A percentile compares a stretch with the other conserved stretches of the same genome.
These are phyloP conservation scores for Pestalotiopsis fici DNA, from an alignment of 2,329 filamentous ascomycete genomes.

Conservation along the genomic window DNA sequence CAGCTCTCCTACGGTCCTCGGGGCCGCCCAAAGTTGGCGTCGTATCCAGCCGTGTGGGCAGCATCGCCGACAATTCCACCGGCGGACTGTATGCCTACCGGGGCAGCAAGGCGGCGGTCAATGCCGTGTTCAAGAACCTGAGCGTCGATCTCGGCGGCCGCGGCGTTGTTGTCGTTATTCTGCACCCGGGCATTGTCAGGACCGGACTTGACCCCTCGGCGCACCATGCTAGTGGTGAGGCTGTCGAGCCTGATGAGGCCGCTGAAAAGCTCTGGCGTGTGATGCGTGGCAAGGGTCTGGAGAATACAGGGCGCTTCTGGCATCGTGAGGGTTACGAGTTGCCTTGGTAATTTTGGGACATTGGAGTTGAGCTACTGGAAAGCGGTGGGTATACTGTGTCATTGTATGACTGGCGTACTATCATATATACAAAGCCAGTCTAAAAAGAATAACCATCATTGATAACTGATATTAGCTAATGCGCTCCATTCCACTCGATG, in stretches of 20 bases:
- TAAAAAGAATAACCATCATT: too few relatives aligned
- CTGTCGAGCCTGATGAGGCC: conserved; percentile 44
- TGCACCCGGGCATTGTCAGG: conserved; percentile 44
- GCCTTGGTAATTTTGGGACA: conserved; percentile 8
- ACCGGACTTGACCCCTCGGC: conserved; percentile 30
- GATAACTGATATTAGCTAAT: too few relatives aligned
- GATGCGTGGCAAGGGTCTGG: background rate
- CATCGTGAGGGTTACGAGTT: conserved; percentile 13
- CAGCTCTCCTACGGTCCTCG: conserved; percentile 33
- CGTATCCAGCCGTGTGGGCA: conserved; percentile 42
- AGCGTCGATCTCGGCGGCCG: conserved; percentile 39
- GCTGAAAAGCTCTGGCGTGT: conserved; percentile 37
- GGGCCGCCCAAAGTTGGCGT: conserved; percentile 35
- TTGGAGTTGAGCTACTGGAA: background rate
- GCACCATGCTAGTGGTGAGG: conserved; percentile 26
- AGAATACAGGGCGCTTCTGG: conserved; percentile 7
- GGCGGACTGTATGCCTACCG: conserved; percentile 45
- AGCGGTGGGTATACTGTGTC: too few relatives aligned
- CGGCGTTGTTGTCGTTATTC: conserved; percentile 37
- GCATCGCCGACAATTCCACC: conserved; percentile 40
- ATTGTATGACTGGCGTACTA: too few relatives aligned
- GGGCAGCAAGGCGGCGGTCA: conserved; percentile 43
- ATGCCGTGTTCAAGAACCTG: conserved; percentile 43
- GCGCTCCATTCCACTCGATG: too few relatives aligned
- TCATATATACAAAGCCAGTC: too few relatives aligned